These are phyloP conservation scores for Auriscalpium microsporum DNA, from an alignment of 768 basidiomycete genomes.

Conservation along the genomic window DNA sequence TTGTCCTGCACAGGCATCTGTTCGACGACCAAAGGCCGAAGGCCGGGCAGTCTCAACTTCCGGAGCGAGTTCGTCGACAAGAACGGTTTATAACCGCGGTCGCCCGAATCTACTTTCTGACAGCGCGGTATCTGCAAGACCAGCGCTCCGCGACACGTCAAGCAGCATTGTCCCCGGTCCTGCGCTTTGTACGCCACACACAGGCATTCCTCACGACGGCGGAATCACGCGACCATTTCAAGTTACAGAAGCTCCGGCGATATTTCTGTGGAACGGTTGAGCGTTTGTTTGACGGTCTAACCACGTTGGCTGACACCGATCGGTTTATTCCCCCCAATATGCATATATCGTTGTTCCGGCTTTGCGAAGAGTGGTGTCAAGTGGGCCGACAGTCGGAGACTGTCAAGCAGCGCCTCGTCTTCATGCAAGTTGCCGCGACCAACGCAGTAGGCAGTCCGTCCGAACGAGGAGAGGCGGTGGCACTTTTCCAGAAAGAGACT, in stretches of 20 bases:
- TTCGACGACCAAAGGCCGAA: slow-evolving; percentile 62
- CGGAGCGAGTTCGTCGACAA: slow-evolving; percentile 59
- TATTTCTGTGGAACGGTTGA: slow-evolving; percentile 90
- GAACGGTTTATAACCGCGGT: slow-evolving; percentile 80
- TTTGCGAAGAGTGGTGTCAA: slow-evolving; percentile 94
- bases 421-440: slow-evolving; percentile 62
- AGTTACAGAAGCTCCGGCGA: slow-evolving; percentile 72
- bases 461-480: slow-evolving; percentile 32
- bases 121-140: slow-evolving; percentile 67
- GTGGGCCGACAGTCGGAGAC: slow-evolving; percentile 66
- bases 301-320: slow-evolving; percentile 63
- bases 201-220: slow-evolving; percentile 66
- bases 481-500: slow-evolving; percentile 44
- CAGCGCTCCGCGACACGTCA: slow-evolving; percentile 61
- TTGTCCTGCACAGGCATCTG: slow-evolving; percentile 73
- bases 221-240: slow-evolving; percentile 66
- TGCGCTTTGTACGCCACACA: slow-evolving; percentile 82
- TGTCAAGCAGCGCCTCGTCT: slow-evolving; percentile 57
- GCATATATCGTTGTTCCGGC: slow-evolving; percentile 70
- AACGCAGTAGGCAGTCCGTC: slow-evolving; percentile 47
- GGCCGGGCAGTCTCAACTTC: slow-evolving; percentile 31
- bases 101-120: slow-evolving; percentile 82
- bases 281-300: slow-evolving; percentile 71
- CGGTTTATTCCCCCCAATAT: slow-evolving; percentile 67
- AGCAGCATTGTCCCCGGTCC: slow-evolving; percentile 66